Evolutionary conservation across 2,329 filamentous ascomycete genomes (phyloP), one percentile per base, ranked within the genome.

Genomic region (Coniosporium tulheliwenetii): DNA sequence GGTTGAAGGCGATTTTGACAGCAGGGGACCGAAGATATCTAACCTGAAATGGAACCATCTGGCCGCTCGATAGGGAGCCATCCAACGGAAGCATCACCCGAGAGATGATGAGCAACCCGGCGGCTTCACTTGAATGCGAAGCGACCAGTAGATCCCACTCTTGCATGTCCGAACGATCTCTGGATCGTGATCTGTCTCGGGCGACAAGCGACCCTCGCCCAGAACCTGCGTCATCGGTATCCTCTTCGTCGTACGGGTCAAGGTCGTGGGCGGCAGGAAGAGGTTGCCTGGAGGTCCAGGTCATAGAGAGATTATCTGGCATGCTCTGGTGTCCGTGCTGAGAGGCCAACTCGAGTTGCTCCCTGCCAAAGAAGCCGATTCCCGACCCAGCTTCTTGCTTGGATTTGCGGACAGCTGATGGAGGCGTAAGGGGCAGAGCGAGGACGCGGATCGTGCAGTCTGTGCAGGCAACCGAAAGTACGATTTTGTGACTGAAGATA

Each of bases 371-470:
- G 19, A 26, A 26, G 19, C 19, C 7, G 19, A 26, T 26, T 7
- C 4, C 19, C 19, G 19, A 26, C 19, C 19, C 19, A 7, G 19
- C 19, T 10, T 37, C 41, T 34, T 43, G 48, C 53, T 53, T 43
- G 39, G 64, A 52, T 26, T 59, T 59, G 26, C 57, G 53, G 2
- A 53, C 49, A 14, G 61, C 57, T 33, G 69, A 62, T 16, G 73
- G 72, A 38, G 73, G 72, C 10, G 54, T 53, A 16, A 78, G 57
- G 4, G 75, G 73, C 13, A 77, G 49, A 4, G 66, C 66, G 15
- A 79, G 59, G 38, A 79, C 48, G 29, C 68, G 64, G 9, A 74
- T 61, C n/a, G 65, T 70, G 10, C 65, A 67, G 51, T 79, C 74
- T 12, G 69, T 64, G 46, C 73, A 78, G 12, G 69, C 64, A 4